phyloP scores from a whole-genome alignment of 306 rosid genomes.

The Dryas drummondii region DNA sequence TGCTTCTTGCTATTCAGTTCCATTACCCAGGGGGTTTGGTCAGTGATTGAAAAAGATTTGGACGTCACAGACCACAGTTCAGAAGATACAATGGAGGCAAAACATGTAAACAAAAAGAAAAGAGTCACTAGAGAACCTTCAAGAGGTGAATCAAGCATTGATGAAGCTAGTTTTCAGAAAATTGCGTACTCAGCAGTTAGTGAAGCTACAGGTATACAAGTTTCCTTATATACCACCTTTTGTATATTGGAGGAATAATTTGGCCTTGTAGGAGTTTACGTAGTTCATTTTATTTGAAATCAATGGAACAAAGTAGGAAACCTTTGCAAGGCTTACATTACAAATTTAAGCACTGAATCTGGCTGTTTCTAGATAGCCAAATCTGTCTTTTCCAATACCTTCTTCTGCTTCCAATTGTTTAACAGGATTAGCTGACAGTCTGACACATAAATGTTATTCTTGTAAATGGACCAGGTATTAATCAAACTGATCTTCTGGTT shows the following conservation, averaged over 20 bases:
- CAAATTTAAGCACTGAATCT: neutral
- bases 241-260: neutral
- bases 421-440: conserved; percentile 1
- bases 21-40: conserved; percentile 68
- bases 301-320: neutral
- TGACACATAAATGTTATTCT: conserved; percentile 26
- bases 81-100: conserved; percentile 35
- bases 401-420: conserved; percentile 8
- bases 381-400: conserved; percentile 10
- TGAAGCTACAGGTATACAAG: conserved; percentile 63
- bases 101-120: conserved; percentile 35
- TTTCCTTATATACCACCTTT: conserved; percentile 5
- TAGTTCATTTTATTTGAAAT: neutral
- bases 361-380: too few species aligned
- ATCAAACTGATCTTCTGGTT: conserved; percentile 41
- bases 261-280: neutral
- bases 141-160: conserved; percentile 40
- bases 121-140: conserved; percentile 48
- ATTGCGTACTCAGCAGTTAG: conserved; percentile 68
- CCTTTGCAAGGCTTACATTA: neutral
- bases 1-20: conserved; percentile 55
- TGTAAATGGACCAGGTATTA: conserved; percentile 51
- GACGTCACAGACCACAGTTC: conserved; percentile 39
- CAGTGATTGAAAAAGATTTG: conserved; percentile 59
- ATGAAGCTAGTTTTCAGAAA: conserved; percentile 46